Base-by-base conservation (phyloP, 768 basidiomycete genomes). In the Dictyophora rubrovolvata region DNA sequence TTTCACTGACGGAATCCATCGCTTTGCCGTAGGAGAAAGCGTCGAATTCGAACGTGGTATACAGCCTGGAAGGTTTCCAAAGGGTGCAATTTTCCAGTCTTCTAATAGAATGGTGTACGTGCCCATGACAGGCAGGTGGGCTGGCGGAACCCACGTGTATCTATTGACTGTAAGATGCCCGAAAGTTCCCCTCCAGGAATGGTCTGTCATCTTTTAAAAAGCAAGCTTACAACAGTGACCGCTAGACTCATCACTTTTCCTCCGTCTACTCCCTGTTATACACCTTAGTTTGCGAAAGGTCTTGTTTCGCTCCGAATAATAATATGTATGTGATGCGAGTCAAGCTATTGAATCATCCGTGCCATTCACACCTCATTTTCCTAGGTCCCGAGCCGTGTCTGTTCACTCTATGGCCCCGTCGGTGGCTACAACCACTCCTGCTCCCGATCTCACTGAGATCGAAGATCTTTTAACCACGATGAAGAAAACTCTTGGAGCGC, bases 391-490 rank as follows among this genome's bases (percentile, higher is more conserved):
- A 36, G 57, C 57, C 7, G 4, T 59, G 14, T 59, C 56, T 58
- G 22, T 52, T 5, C 35, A 35, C 23, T 58, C 57, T 33, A 20
- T 48, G 18, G 56, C 56, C 17, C 46, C 28, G 2, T 59, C 57
- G 17, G 57, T 59, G 28, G 57, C 57, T 12, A 59, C 57, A 7
- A 59, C 57, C 33, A 59, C 57, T 6, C 57, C 57, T 16, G 56
- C 74, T 1, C 69, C 71, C n/a, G 76, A 79, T 50, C 65, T 79
- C 5, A 46, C 73, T 2, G 75, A 73, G 4, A 68, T 80, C 28
- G 74, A 74, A 8, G 74, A 77, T n/a, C 63, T 81, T 14, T 72
- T 81, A 18, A 63, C 69, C 10, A 71, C 74, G 20, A 77, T 82
- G 74, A 78, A 77, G 59, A 64, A 68, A 17, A 75, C 78, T 5